Conservation (phyloP, 148 eudicot genomes). For the Rhododendron vialii region DNA sequence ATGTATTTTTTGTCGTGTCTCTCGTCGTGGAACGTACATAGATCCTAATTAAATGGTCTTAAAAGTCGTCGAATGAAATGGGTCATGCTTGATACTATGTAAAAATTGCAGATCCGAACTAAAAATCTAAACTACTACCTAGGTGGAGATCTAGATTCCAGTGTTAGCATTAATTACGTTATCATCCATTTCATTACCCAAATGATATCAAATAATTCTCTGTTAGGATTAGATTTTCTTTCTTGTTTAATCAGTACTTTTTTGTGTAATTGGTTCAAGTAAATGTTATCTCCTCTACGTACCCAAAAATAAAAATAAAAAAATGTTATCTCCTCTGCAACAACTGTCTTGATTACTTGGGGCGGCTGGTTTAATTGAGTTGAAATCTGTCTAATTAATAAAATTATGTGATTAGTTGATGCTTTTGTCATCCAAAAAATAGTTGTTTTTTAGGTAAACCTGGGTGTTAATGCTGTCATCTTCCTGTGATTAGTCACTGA, state of each 20-base stretch:
- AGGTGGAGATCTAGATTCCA: not conserved
- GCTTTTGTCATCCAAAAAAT: constrained; percentile 3
- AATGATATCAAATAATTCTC: not conserved
- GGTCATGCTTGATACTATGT: too few species aligned
- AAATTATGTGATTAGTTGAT: constrained; percentile 5
- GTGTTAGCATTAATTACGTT: not conserved
- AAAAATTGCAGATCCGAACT: too few species aligned
- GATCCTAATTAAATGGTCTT: too few species aligned
- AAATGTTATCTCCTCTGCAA: not conserved
- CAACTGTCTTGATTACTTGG: not conserved
- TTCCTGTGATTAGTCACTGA: not conserved
- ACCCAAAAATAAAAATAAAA: not conserved
- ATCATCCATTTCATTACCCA: not conserved
- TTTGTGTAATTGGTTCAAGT: not conserved
- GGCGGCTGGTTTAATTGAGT: not conserved
- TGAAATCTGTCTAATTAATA: not conserved
- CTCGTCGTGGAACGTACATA: too few species aligned
- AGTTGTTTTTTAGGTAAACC: not conserved
- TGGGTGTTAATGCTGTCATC: not conserved
- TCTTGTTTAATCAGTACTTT: not conserved
- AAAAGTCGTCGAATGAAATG: too few species aligned
- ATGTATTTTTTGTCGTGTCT: too few species aligned
- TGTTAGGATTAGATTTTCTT: not conserved
- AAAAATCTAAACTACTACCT: not conserved
- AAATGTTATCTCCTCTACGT: not conserved